A percentile compares a stretch with the other conserved stretches of the same genome.
These are phyloP conservation scores for Pichia sp. DNA, from an alignment of 1,139 yeast species.

Conservation along the genomic window DNA sequence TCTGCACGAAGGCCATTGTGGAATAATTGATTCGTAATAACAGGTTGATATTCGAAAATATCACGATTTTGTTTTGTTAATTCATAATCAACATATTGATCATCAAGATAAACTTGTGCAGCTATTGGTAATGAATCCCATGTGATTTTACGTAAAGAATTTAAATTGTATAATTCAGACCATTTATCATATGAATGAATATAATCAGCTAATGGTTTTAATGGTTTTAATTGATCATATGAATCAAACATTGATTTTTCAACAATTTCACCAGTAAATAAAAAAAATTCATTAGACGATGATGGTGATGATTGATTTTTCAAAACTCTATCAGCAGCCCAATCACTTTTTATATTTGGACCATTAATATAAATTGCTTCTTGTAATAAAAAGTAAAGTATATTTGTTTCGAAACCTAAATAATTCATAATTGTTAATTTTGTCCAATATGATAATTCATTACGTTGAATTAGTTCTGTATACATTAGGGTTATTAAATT, in stretches of 20 bases:
- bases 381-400: slow-evolving; percentile 49
- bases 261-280: slow-evolving; percentile 56
- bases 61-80: slow-evolving; percentile 31
- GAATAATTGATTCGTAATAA: slow-evolving; percentile 45
- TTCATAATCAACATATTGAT: slow-evolving; percentile 49
- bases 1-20: slow-evolving; percentile 46
- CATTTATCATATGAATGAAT: slow-evolving; percentile 39
- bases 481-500: slow-evolving; percentile 35
- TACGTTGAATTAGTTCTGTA: slow-evolving; percentile 33
- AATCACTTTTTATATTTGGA: slow-evolving; percentile 33
- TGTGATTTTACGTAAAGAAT: slow-evolving; percentile 1
- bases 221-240: slow-evolving; percentile 36
- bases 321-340: slow-evolving; percentile 46
- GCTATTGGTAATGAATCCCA: slow-evolving; percentile 39
- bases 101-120: slow-evolving; percentile 45
- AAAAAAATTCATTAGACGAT: slow-evolving; percentile 16
- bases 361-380: slow-evolving; percentile 50
- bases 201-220: slow-evolving; percentile 37
- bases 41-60: slow-evolving; percentile 34
- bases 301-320: slow-evolving; percentile 7
- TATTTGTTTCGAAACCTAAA: slow-evolving; percentile 46
- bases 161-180: slow-evolving; percentile 35
- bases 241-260: slow-evolving; percentile 46
- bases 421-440: slow-evolving; percentile 32
- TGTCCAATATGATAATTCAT: slow-evolving; percentile 35